A percentile compares a stretch with the other conserved stretches of the same genome.
Conservation (phyloP, 441 rosid species). For the Aleurites moluccanus region DNA sequence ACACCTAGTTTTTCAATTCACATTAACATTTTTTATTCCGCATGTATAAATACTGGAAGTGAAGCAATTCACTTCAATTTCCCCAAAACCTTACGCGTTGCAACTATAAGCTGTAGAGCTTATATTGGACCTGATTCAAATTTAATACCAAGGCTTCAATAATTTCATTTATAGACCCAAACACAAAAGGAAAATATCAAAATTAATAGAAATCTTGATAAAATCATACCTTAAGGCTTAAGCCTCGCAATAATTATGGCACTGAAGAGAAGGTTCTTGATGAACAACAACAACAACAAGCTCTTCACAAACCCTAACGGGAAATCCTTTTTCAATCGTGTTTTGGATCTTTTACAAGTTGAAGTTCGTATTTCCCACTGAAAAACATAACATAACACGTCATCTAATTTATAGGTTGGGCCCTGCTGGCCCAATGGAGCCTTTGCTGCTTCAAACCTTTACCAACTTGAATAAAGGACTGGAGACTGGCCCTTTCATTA, state of each 20-base stretch:
- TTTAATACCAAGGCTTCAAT: background rate
- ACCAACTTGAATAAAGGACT: background rate
- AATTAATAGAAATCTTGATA: too few species aligned
- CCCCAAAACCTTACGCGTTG: background rate
- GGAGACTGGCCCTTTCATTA: background rate
- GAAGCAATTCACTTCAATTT: background rate
- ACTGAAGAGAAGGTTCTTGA: background rate
- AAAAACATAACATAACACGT: background rate
- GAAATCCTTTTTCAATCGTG: background rate
- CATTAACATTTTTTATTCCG: background rate
- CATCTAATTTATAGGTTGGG: background rate
- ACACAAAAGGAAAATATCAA: background rate
- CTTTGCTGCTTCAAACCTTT: background rate
- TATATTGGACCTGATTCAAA: background rate
- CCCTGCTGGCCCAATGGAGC: background rate
- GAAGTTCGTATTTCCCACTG: background rate
- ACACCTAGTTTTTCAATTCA: background rate
- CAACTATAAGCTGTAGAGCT: background rate
- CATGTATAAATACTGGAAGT: background rate
- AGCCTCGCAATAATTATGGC: background rate
- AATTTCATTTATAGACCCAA: background rate
- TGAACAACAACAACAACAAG: background rate
- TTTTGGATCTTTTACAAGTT: background rate
- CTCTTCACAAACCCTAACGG: conserved; percentile 9
- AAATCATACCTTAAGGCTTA: background rate